Conservation (phyloP, 2,329 filamentous ascomycete species). For the Monilinia vaccinii-corymbosi region DNA sequence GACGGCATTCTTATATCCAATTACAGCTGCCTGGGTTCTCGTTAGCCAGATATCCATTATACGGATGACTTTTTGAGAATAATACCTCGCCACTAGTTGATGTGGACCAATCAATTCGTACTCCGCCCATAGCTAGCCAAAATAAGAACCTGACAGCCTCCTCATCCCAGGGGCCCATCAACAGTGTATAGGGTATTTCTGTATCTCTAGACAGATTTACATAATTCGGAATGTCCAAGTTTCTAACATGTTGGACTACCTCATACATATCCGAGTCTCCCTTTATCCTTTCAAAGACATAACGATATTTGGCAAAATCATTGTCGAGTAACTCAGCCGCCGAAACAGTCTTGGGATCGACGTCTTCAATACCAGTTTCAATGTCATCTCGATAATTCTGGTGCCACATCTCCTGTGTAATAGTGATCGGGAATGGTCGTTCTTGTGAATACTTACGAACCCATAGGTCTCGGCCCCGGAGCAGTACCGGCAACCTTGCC, state of each 20-base stretch:
- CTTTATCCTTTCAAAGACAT: background rate
- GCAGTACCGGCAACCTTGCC: slow-evolving; percentile 20
- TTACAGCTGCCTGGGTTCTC: slow-evolving; percentile 16
- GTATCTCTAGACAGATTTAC: slow-evolving; percentile 13
- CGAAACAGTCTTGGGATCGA: background rate
- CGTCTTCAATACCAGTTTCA: background rate
- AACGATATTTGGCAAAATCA: slow-evolving; percentile 6
- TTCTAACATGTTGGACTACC: background rate
- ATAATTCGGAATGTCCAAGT: background rate
- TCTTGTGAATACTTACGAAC: slow-evolving; percentile 12
- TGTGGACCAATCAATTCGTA: slow-evolving; percentile 20
- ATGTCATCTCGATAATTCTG: too few relatives aligned
- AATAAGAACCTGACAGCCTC: slow-evolving; percentile 22
- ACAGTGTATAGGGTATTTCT: slow-evolving; percentile 26
- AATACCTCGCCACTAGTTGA: slow-evolving; percentile 26
- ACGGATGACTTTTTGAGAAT: background rate
- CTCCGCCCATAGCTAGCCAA: slow-evolving; percentile 25
- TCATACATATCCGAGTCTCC: background rate
- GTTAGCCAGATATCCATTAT: background rate
- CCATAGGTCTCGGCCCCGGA: slow-evolving; percentile 22
- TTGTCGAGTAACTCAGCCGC: background rate
- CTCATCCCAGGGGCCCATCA: slow-evolving; percentile 27
- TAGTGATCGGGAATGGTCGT: background rate
- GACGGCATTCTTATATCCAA: slow-evolving; percentile 22
- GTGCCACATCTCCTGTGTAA: background rate